These are phyloP conservation scores for Tetrapisispora arboricola DNA, from an alignment of 805 yeast genomes.

Conservation along the genomic window DNA sequence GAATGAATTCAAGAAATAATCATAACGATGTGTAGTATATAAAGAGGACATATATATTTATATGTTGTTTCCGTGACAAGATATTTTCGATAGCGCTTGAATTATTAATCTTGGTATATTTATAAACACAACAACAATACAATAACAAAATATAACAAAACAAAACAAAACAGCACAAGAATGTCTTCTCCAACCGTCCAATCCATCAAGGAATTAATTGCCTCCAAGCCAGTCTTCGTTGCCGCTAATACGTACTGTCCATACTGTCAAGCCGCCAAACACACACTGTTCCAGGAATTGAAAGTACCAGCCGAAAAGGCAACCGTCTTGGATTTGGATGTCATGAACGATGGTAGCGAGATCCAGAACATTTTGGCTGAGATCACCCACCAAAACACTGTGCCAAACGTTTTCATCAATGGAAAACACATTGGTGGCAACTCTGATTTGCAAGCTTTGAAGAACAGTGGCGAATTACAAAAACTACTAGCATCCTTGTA, in stretches of 20 bases:
- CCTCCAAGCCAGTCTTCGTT: conserved; percentile 56
- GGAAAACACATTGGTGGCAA: conserved; percentile 95
- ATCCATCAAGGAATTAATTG: conserved; percentile 54
- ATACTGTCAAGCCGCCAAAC: conserved; percentile 40
- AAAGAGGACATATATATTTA: no score
- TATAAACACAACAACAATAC: neutral
- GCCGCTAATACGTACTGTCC: conserved; percentile 78
- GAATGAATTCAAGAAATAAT: no score
- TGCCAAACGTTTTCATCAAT: conserved; percentile 81
- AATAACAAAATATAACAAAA: conserved; percentile 42
- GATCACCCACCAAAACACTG: conserved; percentile 83
- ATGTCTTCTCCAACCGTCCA: conserved; percentile 50
- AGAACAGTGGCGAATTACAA: conserved; percentile 49
- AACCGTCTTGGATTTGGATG: conserved; percentile 32
- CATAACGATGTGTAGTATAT: no score
- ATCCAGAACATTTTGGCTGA: conserved; percentile 68
- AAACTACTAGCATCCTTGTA: conserved; percentile 1
- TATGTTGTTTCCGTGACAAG: no score
- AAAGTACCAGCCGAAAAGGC: conserved; percentile 36
- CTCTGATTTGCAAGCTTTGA: conserved; percentile 72
- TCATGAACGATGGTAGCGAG: conserved; percentile 60
- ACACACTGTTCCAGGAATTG: conserved; percentile 28
- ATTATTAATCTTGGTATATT: no score
- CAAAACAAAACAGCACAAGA: conserved; percentile 6
- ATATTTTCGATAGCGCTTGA: no score